phyloP scores from a whole-genome alignment of 2,329 filamentous ascomycete species.

The Aphanoascus verrucosus region DNA sequence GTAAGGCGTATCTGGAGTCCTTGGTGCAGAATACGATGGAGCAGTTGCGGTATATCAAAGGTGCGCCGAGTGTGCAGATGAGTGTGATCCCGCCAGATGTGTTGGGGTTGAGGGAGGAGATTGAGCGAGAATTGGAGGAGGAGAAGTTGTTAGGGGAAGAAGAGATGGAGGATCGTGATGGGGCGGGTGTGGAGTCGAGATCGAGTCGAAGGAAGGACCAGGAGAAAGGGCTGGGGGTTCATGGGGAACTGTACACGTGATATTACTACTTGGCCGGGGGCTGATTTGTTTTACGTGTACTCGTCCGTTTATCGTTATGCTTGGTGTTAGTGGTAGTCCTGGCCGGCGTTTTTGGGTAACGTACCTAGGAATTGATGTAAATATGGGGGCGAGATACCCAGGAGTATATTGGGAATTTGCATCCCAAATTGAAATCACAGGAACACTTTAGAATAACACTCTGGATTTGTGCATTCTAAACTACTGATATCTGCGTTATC shows the following conservation, averaged over 20 bases:
- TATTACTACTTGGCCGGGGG: neutral
- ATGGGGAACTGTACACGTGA: conserved; percentile 31
- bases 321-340: neutral
- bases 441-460: too few species aligned
- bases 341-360: neutral
- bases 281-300: neutral
- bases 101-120: conserved; percentile 42
- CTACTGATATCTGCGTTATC: neutral
- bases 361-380: neutral
- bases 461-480: neutral
- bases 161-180: conserved; percentile 31
- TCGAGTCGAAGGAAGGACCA: conserved; percentile 26
- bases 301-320: neutral
- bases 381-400: neutral
- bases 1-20: conserved; percentile 61
- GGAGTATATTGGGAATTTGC: too few species aligned
- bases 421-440: too few species aligned
- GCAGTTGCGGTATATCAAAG: conserved; percentile 74
- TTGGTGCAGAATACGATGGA: conserved; percentile 70
- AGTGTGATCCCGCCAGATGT: conserved; percentile 69
- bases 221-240: conserved; percentile 24
- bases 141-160: conserved; percentile 31
- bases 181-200: conserved; percentile 14
- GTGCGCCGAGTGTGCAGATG: conserved; percentile 79
- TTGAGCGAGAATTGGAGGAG: conserved; percentile 39